A percentile compares a stretch with the other conserved stretches of the same genome.
phyloP scores from a whole-genome alignment of 257 asterid species.

The Agastache rugosa region DNA sequence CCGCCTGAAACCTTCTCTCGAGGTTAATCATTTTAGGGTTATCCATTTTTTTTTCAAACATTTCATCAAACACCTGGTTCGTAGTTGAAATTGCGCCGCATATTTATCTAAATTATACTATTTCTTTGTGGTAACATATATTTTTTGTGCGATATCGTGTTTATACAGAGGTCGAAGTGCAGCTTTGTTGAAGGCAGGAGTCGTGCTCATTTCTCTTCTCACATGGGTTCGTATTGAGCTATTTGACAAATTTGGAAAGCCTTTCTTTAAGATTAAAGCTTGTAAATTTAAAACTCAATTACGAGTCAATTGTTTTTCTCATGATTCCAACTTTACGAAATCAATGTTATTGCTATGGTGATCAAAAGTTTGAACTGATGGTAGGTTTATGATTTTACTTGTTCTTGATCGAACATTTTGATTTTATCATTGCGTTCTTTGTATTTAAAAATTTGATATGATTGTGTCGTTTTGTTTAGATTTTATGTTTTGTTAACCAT shows the following conservation, averaged over 20 bases:
- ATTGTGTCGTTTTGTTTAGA: slow-evolving; percentile 21
- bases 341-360: not conserved
- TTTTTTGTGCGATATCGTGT: slow-evolving; percentile 26
- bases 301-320: not conserved
- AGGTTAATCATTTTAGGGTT: slow-evolving; percentile 44
- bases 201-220: slow-evolving; percentile 42
- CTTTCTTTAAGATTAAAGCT: not conserved
- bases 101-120: not conserved
- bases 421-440: not conserved
- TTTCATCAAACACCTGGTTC: slow-evolving; percentile 48
- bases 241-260: slow-evolving; percentile 5
- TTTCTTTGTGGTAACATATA: not conserved
- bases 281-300: not conserved
- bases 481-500: slow-evolving; percentile 33
- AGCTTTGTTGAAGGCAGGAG: slow-evolving; percentile 40
- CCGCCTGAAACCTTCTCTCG: slow-evolving; percentile 49
- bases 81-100: slow-evolving; percentile 15
- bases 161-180: slow-evolving; percentile 53
- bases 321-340: not conserved
- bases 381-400: not conserved
- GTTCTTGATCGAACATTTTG: not conserved
- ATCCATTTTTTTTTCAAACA: slow-evolving; percentile 32
- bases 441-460: not conserved
- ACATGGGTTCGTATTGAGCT: slow-evolving; percentile 44
- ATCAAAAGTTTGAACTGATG: slow-evolving; percentile 19